Conservation (phyloP, 176 grass and related monocot species). For the Aechmea fasciata region DNA sequence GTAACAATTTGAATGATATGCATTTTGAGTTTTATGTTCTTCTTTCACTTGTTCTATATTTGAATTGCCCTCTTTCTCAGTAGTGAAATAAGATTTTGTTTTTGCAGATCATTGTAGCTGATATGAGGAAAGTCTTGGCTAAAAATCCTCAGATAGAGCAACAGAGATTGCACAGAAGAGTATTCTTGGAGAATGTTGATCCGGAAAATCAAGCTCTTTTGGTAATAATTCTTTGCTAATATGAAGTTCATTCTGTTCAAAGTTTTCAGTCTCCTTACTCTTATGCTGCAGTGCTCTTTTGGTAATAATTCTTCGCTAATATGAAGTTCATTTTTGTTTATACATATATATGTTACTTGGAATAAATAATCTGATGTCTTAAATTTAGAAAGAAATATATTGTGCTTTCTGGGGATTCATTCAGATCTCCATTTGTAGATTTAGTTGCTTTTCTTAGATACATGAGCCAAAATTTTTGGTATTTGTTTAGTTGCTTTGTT, state of each 20-base stretch:
- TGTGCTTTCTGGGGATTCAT: no score
- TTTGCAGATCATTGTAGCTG: conserved; percentile 75
- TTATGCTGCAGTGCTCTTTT: conserved; percentile 37
- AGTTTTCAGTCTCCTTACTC: neutral
- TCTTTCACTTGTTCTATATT: conserved; percentile 7
- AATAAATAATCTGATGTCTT: no score
- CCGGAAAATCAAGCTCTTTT: conserved; percentile 90
- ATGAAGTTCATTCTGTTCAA: neutral
- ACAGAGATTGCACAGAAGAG: conserved; percentile 83
- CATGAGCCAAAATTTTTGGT: no score
- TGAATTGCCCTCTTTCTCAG: conserved; percentile 6
- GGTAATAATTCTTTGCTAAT: conserved; percentile 40
- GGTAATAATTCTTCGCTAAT: conserved; percentile 39
- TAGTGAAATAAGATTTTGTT: conserved; percentile 21
- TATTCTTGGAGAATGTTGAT: conserved; percentile 94
- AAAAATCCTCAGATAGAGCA: conserved; percentile 94
- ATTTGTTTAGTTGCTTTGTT: no score
- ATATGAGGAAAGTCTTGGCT: conserved; percentile 95
- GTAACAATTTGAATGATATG: conserved; percentile 13
- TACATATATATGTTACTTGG: no score
- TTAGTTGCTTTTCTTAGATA: no score
- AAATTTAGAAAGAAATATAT: no score
- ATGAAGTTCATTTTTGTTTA: neutral
- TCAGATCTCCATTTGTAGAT: no score
- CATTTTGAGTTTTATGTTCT: conserved; percentile 1